Conservation (phyloP, 2,329 filamentous ascomycete genomes). For the Fusarium hainanense region DNA sequence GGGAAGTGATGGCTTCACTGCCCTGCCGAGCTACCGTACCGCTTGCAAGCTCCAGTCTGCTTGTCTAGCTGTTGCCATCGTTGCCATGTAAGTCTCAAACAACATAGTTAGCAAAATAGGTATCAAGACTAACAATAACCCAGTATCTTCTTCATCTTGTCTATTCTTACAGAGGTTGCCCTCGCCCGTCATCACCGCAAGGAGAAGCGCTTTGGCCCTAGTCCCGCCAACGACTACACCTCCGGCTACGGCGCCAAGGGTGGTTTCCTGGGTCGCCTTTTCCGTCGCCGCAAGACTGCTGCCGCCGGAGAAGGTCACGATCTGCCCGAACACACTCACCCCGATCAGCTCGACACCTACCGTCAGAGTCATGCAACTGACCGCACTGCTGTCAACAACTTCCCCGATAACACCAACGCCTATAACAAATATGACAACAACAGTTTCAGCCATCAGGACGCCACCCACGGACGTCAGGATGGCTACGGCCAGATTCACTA, state of each 20-base stretch:
- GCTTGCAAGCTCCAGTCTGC: constrained; percentile 83
- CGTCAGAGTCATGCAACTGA: constrained; percentile 58
- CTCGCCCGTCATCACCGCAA: constrained; percentile 78
- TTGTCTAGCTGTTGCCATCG: constrained; percentile 80
- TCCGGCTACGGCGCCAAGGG: constrained; percentile 56
- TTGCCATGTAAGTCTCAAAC: constrained; percentile 70
- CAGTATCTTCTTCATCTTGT: constrained; percentile 80
- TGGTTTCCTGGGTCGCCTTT: constrained; percentile 52
- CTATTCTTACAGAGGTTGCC: constrained; percentile 74
- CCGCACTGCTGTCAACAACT: constrained; percentile 49
- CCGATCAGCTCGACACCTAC: constrained; percentile 52
- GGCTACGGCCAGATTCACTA: constrained; percentile 47
- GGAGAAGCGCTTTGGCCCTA: constrained; percentile 75
- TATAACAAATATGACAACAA: constrained; percentile 46
- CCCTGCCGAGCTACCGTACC: constrained; percentile 58
- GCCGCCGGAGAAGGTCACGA: constrained; percentile 46
- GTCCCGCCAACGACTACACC: constrained; percentile 67
- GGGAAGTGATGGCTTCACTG: constrained; percentile 59
- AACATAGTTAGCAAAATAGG: neutral
- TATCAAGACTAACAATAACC: neutral
- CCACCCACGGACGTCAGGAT: constrained; percentile 37
- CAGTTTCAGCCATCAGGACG: constrained; percentile 43
- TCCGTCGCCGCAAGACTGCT: constrained; percentile 45
- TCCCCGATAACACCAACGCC: constrained; percentile 37
- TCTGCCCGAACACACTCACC: constrained; percentile 56